phyloP scores from a whole-genome alignment of 2,329 filamentous ascomycete species.

The Trichoderma arundinaceum region DNA sequence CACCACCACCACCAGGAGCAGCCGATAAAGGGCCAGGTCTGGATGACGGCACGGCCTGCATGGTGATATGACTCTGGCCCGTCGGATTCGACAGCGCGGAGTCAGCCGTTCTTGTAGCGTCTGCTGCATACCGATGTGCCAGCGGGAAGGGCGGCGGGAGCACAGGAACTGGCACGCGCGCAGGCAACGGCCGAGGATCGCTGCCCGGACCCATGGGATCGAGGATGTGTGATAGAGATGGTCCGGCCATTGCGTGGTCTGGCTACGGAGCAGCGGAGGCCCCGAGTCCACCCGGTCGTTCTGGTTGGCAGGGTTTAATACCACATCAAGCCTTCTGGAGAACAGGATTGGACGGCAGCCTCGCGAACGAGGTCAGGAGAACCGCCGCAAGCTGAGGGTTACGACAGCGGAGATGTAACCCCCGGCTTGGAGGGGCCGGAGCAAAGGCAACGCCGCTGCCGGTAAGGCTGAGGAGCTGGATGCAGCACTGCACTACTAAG shows the following conservation, averaged over 20 bases:
- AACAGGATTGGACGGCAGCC: constrained; percentile 5
- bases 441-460: constrained; percentile 17
- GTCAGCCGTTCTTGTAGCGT: constrained; percentile 11
- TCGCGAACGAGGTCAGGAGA: neutral
- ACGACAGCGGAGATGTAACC: neutral
- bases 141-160: constrained; percentile 14
- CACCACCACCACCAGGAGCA: neutral
- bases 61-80: constrained; percentile 8
- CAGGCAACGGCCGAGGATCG: constrained; percentile 12
- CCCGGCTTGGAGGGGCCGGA: constrained; percentile 18
- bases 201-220: constrained; percentile 39
- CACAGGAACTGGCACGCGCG: neutral
- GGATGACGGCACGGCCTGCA: constrained; percentile 10
- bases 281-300: constrained; percentile 16
- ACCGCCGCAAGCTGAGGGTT: constrained; percentile 4
- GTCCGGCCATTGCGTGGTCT: constrained; percentile 41
- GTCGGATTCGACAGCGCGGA: neutral
- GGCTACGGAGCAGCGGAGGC: constrained; percentile 27
- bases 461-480: constrained; percentile 26
- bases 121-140: neutral
- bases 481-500: neutral
- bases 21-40: constrained; percentile 7
- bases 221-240: constrained; percentile 44
- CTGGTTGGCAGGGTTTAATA: constrained; percentile 9
- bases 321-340: constrained; percentile 24